Evolutionary conservation across 2,329 filamentous ascomycete species (phyloP).

Genomic region (Aureobasidium sp.): DNA sequence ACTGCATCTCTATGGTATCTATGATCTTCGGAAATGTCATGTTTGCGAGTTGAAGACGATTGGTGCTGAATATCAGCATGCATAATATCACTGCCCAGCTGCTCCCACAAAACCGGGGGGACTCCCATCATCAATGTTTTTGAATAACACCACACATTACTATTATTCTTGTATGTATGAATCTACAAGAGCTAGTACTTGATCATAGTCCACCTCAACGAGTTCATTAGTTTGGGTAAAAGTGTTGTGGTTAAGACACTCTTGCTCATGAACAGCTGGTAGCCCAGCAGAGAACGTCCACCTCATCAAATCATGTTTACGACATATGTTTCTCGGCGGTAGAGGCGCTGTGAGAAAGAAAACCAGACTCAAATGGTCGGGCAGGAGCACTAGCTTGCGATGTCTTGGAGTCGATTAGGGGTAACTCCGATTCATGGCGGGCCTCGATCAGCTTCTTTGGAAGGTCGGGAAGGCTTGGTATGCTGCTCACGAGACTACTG

Average conservation of each 20-base stretch:
- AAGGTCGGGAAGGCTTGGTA: background rate
- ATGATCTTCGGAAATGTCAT: too few species aligned
- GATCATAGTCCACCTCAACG: background rate
- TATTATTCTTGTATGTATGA: background rate
- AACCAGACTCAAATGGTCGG: background rate
- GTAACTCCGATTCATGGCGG: background rate
- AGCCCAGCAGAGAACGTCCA: background rate
- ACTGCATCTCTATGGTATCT: too few species aligned
- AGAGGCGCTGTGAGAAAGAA: background rate
- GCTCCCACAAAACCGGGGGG: too few species aligned
- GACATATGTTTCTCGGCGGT: background rate
- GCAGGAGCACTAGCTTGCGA: background rate
- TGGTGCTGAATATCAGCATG: too few species aligned
- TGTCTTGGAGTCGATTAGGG: background rate
- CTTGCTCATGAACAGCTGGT: background rate
- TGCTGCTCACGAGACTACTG: background rate
- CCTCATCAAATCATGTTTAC: background rate
- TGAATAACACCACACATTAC: background rate
- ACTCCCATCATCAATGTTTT: background rate
- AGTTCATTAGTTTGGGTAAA: background rate
- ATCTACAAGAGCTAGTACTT: slow-evolving; percentile 1
- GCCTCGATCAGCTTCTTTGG: background rate
- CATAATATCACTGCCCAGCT: too few species aligned
- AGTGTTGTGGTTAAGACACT: background rate
- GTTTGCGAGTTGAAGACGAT: too few species aligned